A percentile compares a stretch with the other conserved stretches of the same genome.
phyloP scores from a whole-genome alignment of 2,329 filamentous ascomycete genomes.

The Dactylellina cionopaga region DNA sequence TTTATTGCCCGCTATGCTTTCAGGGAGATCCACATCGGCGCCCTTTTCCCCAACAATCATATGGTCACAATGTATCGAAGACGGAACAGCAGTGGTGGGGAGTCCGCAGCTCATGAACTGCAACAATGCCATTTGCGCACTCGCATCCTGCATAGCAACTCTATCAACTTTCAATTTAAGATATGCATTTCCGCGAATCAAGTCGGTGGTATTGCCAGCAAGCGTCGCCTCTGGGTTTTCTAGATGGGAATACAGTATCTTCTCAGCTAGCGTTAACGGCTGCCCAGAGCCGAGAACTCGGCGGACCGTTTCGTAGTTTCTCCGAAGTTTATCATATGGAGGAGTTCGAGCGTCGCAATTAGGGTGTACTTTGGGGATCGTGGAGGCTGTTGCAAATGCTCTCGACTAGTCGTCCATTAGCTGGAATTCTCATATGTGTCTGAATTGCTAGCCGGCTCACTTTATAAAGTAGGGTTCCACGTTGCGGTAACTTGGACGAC shows the following conservation, averaged over 20 bases:
- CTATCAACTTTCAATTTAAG: constrained; percentile 96
- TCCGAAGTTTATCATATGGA: constrained; percentile 83
- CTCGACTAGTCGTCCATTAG: constrained; percentile 25
- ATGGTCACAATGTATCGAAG: constrained; percentile 98
- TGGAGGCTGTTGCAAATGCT: constrained; percentile 34
- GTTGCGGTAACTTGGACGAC: not conserved
- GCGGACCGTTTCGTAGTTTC: constrained; percentile 78
- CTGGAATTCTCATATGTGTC: not conserved
- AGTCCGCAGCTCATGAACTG: constrained; percentile 99
- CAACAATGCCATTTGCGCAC: constrained; percentile 95
- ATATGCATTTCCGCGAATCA: constrained; percentile 87
- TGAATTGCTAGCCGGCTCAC: not conserved
- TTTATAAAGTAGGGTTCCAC: not conserved
- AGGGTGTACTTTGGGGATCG: constrained; percentile 54
- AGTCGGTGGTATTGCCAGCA: constrained; percentile 82
- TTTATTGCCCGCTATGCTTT: constrained; percentile 88
- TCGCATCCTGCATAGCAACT: constrained; percentile 99
- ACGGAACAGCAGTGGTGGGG: constrained; percentile 87
- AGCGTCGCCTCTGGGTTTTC: constrained; percentile 86
- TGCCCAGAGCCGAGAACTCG: constrained; percentile 73
- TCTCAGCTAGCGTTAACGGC: constrained; percentile 88
- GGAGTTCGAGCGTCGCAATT: constrained; percentile 71
- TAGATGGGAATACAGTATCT: constrained; percentile 96
- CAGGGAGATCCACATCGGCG: constrained; percentile 82
- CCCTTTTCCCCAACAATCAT: constrained; percentile 96